Conservation (phyloP, 192 early-diverging fungal species). For the Chytriomyces sp. region DNA sequence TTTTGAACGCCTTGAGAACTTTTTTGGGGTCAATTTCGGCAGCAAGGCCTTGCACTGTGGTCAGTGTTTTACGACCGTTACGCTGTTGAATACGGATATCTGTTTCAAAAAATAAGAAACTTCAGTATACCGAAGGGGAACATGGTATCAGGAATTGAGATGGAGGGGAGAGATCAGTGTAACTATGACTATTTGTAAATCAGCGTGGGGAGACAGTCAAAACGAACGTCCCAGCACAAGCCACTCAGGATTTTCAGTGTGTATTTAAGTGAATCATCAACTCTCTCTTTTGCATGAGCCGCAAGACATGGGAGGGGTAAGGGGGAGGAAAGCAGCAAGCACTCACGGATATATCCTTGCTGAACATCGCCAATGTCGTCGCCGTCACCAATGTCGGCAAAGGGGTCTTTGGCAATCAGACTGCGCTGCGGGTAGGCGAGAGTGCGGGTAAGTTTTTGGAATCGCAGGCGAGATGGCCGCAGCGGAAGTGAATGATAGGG, state of each 20-base stretch:
- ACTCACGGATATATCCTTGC: slow-evolving; percentile 60
- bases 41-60: slow-evolving; percentile 92
- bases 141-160: not conserved
- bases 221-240: slow-evolving; percentile 14
- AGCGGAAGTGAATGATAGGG: not conserved
- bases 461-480: too few relatives aligned
- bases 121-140: not conserved
- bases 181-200: slow-evolving; percentile 36
- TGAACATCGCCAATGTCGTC: slow-evolving; percentile 34
- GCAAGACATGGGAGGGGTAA: too few relatives aligned
- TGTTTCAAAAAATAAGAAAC: slow-evolving; percentile 42
- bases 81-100: slow-evolving; percentile 98
- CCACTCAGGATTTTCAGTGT: slow-evolving; percentile 34
- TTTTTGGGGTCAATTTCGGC: slow-evolving; percentile 85
- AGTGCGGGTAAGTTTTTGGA: too few relatives aligned
- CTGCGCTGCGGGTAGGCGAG: slow-evolving; percentile 31
- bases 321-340: not conserved
- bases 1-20: slow-evolving; percentile 95
- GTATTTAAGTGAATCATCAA: slow-evolving; percentile 27
- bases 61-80: slow-evolving; percentile 95
- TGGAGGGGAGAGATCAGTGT: slow-evolving; percentile 29
- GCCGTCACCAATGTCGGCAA: slow-evolving; percentile 60
- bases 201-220: slow-evolving; percentile 30
- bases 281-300: not conserved
- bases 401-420: slow-evolving; percentile 57